These are phyloP conservation scores for Aspergillus pseudonomiae DNA, from an alignment of 2,329 filamentous ascomycete species.

Conservation along the genomic window DNA sequence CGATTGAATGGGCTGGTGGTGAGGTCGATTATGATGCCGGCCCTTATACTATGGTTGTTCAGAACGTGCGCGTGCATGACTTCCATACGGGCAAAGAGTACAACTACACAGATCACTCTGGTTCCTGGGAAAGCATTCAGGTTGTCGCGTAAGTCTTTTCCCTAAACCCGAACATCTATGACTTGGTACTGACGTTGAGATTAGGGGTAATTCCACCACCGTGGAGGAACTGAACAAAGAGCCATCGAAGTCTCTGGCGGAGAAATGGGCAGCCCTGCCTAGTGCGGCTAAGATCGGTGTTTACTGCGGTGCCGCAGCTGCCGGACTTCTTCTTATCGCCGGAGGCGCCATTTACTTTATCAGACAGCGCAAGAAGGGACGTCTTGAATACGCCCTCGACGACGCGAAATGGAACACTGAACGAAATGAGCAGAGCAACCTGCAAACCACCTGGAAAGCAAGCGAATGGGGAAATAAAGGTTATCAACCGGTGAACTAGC, in stretches of 20 bases:
- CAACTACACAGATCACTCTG: constrained; percentile 63
- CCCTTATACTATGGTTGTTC: constrained; percentile 75
- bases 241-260: constrained; percentile 35
- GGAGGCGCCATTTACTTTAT: constrained; percentile 52
- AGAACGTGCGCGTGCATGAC: constrained; percentile 61
- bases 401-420: constrained; percentile 50
- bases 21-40: constrained; percentile 65
- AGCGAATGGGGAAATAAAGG: constrained; percentile 36
- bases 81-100: constrained; percentile 68
- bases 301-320: constrained; percentile 41
- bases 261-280: constrained; percentile 50
- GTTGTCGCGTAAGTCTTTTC: constrained; percentile 45
- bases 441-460: constrained; percentile 43
- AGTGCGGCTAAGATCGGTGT: constrained; percentile 54
- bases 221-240: constrained; percentile 38
- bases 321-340: constrained; percentile 35
- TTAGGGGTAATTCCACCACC: constrained; percentile 68
- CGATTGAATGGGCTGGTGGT: constrained; percentile 71
- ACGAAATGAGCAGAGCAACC: constrained; percentile 42
- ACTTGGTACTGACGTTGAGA: not conserved
- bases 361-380: constrained; percentile 53
- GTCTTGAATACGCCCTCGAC: constrained; percentile 51
- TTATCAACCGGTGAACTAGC: constrained; percentile 32
- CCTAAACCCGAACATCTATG: not conserved
- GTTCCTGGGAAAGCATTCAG: constrained; percentile 68